Conservation (phyloP, 495 filamentous ascomycete species). For the Penicillium psychrofluorescens region DNA sequence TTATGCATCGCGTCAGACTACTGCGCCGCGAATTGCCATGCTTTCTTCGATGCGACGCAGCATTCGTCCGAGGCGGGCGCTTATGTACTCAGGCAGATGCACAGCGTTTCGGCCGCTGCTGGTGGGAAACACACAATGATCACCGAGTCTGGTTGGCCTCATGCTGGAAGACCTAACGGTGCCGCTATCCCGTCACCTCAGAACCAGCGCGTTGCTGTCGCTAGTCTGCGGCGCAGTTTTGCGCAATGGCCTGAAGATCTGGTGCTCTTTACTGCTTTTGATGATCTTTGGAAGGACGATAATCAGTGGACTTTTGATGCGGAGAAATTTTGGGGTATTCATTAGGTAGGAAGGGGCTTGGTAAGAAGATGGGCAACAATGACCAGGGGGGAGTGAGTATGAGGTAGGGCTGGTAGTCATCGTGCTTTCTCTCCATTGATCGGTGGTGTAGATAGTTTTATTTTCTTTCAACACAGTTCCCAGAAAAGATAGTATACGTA, state of each 20-base stretch:
- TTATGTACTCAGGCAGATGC: conserved; percentile 49
- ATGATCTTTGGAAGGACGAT: conserved; percentile 75
- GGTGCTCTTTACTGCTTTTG: conserved; percentile 67
- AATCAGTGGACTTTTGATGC: conserved; percentile 53
- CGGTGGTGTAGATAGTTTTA: conserved; percentile 3
- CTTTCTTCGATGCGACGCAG: conserved; percentile 69
- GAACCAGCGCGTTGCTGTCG: conserved; percentile 59
- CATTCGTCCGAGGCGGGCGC: conserved; percentile 50
- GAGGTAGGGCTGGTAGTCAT: neutral
- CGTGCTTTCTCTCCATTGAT: neutral
- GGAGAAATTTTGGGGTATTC: conserved; percentile 69
- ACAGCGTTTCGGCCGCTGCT: conserved; percentile 41
- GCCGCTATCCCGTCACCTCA: conserved; percentile 52
- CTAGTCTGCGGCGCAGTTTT: conserved; percentile 52
- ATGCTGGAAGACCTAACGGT: conserved; percentile 53
- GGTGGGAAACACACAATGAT: conserved; percentile 52
- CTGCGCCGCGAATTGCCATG: conserved; percentile 73
- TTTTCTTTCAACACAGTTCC: neutral
- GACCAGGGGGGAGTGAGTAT: no score
- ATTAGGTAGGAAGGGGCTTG: neutral
- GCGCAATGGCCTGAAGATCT: conserved; percentile 35
- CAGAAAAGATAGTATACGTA: neutral
- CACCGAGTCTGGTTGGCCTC: conserved; percentile 84
- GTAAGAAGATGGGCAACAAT: no score
- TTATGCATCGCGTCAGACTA: conserved; percentile 71